These are phyloP conservation scores for Rhizoctonia solani DNA, from an alignment of 1,284 basidiomycete genomes.

Conservation along the genomic window DNA sequence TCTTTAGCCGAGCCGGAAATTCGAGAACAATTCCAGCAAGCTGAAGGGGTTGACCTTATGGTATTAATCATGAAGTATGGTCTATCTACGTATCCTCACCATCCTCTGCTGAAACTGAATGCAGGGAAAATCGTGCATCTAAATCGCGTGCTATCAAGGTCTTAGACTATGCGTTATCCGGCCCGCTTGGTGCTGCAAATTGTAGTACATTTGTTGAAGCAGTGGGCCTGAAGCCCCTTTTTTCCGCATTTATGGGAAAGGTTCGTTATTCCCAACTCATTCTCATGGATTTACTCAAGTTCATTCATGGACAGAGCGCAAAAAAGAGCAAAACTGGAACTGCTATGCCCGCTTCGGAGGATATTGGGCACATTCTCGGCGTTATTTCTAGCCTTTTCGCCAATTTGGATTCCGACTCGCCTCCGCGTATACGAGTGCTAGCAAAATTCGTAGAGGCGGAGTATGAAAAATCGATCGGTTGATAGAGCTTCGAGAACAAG, in stretches of 20 bases:
- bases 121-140: conserved; percentile 80
- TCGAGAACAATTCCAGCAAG: conserved; percentile 82
- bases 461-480: conserved; percentile 95
- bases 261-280: conserved; percentile 48
- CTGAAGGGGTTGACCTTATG: conserved; percentile 96
- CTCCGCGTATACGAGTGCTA: conserved; percentile 79
- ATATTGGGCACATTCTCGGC: conserved; percentile 84
- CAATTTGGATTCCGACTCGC: conserved; percentile 84
- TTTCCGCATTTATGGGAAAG: conserved; percentile 92
- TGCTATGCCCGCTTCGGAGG: conserved; percentile 71
- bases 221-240: conserved; percentile 85
- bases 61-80: conserved; percentile 90
- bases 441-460: conserved; percentile 91
- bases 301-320: conserved; percentile 40
- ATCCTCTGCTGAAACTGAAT: conserved; percentile 11
- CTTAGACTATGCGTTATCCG: conserved; percentile 89
- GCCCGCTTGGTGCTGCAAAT: conserved; percentile 68
- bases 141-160: conserved; percentile 83
- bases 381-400: conserved; percentile 89
- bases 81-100: conserved; percentile 34
- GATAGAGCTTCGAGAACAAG: conserved; percentile 80
- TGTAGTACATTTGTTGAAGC: conserved; percentile 89
- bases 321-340: conserved; percentile 61
- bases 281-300: background rate
- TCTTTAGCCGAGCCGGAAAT: conserved; percentile 72